Evolutionary conservation across 73 alveolate genomes (phyloP).

Genomic region (Symbiodinium natans): DNA sequence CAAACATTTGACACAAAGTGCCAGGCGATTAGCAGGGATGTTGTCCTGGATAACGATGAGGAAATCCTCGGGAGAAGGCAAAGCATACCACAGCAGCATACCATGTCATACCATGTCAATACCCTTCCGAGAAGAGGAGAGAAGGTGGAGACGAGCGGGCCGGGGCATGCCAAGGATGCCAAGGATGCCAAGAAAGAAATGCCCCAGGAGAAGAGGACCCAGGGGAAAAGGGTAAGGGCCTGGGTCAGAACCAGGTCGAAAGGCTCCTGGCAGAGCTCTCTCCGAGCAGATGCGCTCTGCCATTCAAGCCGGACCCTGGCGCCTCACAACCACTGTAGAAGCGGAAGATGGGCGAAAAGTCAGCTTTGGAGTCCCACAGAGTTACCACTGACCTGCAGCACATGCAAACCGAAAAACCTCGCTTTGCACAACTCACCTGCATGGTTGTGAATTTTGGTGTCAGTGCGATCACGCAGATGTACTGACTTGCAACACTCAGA

Average conservation of each 20-base stretch:
- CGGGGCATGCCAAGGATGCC: too few species aligned
- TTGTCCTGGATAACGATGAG: constrained; percentile 66
- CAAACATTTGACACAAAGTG: too few species aligned
- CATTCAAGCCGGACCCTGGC: neutral
- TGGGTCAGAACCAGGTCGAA: constrained; percentile 68
- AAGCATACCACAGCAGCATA: neutral
- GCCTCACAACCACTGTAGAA: constrained; percentile 89
- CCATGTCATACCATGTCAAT: neutral
- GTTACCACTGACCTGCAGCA: constrained; percentile 55
- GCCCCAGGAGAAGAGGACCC: too few species aligned
- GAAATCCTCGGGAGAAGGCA: neutral
- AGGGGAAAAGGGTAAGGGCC: too few species aligned
- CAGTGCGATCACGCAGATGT: too few species aligned
- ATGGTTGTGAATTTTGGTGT: too few species aligned
- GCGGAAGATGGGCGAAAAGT: constrained; percentile 65
- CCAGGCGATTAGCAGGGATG: constrained; percentile 34
- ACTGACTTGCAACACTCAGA: too few species aligned
- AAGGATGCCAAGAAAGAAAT: too few species aligned
- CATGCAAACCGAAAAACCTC: too few species aligned
- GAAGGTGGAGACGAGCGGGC: too few species aligned
- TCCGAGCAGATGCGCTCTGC: neutral
- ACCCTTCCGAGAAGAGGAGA: neutral
- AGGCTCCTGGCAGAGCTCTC: constrained; percentile 39
- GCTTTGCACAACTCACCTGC: too few species aligned
- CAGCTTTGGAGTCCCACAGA: constrained; percentile 63